Evolutionary conservation across 2,329 filamentous ascomycete genomes (phyloP), one percentile per base, ranked within the genome.

Genomic region (Cryphonectria japonica): DNA sequence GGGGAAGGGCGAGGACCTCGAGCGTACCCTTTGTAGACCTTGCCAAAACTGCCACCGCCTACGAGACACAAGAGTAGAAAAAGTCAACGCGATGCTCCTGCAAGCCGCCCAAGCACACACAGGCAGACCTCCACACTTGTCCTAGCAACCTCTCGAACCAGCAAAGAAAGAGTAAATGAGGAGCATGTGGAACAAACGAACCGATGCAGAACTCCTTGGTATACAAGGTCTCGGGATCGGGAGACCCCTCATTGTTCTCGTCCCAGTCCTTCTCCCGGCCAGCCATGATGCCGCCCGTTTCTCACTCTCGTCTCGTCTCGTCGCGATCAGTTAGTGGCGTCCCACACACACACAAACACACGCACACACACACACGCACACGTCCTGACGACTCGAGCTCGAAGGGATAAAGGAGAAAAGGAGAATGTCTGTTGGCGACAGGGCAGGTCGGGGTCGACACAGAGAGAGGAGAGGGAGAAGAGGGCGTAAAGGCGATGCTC

Each of bases 41-140:
- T 97, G 78, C 96, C 96, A 84, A 99, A 99, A 82, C 95, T 98
- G 73, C 96, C 96, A 76, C 96, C 96, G 76, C 96, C 95, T 94
- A 70, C n/a, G 34, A 68, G 43, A 66, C 66, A 73, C 43, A 78
- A 2, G 46, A n/a, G 78, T 77, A 78, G 76, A n/a, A 78, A 77
- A 78, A 76, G 71, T 72, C 62, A 72, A 63, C 59, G 34, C 41
- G 70, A 66, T 64, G 65, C 39, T 73, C 71, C 22, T 46, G n/a
- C n/a, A 26, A 68, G 69, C 68, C 64, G 61, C 19, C 6, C 22
- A 22, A 8, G 61, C 11, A 9, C 39, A 2, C 61, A 19, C 32
- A 13, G 32, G 43, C 9, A 22, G n/a, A 41, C 34, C 34, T 39
- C 37, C 37, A 39, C 37, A 39, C 37, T 8, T 39, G 32, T 11